Conservation (phyloP, 768 basidiomycete species). For the Podaxis carcinomalis region DNA sequence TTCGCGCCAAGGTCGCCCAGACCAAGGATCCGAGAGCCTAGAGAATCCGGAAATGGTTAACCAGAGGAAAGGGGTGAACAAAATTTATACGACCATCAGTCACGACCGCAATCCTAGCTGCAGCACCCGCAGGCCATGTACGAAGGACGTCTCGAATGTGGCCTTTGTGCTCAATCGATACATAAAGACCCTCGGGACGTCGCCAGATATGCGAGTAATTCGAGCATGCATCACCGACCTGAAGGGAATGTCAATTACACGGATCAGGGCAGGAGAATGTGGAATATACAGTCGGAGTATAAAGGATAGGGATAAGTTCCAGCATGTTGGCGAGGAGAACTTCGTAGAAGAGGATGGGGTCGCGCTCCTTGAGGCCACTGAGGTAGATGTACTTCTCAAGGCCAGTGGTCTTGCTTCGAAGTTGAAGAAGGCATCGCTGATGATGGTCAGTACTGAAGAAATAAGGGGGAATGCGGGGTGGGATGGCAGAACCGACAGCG, state of each 20-base stretch:
- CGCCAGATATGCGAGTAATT: constrained; percentile 70
- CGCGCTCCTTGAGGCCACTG: constrained; percentile 56
- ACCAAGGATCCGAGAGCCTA: constrained; percentile 70
- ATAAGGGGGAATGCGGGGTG: constrained; percentile 41
- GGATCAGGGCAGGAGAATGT: background rate
- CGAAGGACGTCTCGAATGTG: constrained; percentile 53
- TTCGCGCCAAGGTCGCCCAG: constrained; percentile 49
- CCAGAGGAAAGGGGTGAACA: constrained; percentile 13
- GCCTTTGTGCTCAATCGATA: constrained; percentile 66
- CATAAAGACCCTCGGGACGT: constrained; percentile 53
- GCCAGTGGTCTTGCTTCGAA: constrained; percentile 49
- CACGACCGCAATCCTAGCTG: constrained; percentile 66
- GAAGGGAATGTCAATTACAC: constrained; percentile 9
- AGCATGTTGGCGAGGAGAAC: background rate
- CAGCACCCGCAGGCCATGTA: constrained; percentile 41
- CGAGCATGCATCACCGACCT: constrained; percentile 70
- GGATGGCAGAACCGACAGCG: background rate
- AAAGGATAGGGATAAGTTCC: constrained; percentile 65
- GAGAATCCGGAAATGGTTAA: background rate
- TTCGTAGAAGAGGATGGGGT: constrained; percentile 48
- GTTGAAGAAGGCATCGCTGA: constrained; percentile 51
- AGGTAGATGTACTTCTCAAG: constrained; percentile 75
- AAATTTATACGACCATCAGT: constrained; percentile 53
- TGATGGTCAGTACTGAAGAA: constrained; percentile 47
- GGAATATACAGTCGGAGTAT: constrained; percentile 61